Evolutionary conservation across 1,139 yeast genomes (phyloP).

Genomic region (Hemisphaericaspora subhashii): DNA sequence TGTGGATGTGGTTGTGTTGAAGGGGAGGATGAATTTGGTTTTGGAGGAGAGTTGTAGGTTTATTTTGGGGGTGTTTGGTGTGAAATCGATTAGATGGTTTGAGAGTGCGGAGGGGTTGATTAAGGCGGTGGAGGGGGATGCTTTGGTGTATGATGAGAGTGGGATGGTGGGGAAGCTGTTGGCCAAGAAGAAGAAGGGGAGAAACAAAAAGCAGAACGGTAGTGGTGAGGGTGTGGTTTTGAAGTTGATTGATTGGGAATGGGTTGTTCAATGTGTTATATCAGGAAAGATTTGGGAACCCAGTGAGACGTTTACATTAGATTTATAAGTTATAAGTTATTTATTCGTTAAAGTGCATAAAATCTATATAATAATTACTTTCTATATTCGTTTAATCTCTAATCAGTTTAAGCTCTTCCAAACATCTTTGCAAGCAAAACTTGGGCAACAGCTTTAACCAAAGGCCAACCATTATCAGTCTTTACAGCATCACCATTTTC

Average conservation of each 20-base stretch:
- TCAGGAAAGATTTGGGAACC: conserved; percentile 39
- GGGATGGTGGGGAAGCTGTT: conserved; percentile 4
- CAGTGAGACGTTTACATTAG: conserved; percentile 6
- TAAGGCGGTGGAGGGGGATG: conserved; percentile 5
- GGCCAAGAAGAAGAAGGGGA: conserved; percentile 7
- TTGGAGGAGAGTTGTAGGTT: conserved; percentile 39
- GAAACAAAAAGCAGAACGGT: conserved; percentile 3
- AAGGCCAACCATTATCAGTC: conserved; percentile 80
- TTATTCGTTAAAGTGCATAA: neutral
- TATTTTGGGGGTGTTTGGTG: conserved; percentile 51
- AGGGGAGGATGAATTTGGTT: conserved; percentile 21
- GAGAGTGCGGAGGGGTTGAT: conserved; percentile 8
- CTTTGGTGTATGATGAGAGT: conserved; percentile 29
- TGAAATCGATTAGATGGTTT: conserved; percentile 22
- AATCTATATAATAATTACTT: neutral
- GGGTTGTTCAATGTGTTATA: conserved; percentile 76
- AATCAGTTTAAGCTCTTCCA: conserved; percentile 8
- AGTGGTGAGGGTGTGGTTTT: conserved; percentile 3
- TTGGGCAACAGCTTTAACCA: conserved; percentile 56
- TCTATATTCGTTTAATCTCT: neutral
- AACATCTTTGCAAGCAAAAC: conserved; percentile 45
- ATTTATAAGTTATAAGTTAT: neutral
- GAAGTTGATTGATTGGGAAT: conserved; percentile 58
- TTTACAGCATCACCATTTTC: conserved; percentile 97
- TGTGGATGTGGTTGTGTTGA: conserved; percentile 31